Conservation (phyloP, 306 rosid species). For the Castanopsis chinensis region DNA sequence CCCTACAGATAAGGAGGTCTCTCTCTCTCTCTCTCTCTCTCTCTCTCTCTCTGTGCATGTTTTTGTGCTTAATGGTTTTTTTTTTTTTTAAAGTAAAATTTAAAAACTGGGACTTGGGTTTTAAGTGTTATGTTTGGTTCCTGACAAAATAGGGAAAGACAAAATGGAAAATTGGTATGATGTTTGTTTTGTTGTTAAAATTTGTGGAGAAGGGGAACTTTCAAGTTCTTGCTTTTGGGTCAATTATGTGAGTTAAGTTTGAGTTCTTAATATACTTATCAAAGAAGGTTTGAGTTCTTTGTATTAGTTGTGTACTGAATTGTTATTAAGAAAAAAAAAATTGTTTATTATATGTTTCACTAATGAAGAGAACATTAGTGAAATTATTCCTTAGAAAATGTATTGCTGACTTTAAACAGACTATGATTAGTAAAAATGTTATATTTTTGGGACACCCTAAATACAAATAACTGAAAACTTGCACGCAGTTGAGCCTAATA, state of each 20-base stretch:
- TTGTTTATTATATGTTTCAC: not conserved
- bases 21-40: not conserved
- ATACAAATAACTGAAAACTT: not conserved
- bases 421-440: too few relatives aligned
- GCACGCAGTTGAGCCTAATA: not conserved
- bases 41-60: not conserved
- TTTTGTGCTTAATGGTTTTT: not conserved
- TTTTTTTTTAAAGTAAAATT: too few relatives aligned
- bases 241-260: not conserved
- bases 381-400: not conserved
- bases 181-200: not conserved
- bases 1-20: slow-evolving; percentile 33
- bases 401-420: too few relatives aligned
- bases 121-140: not conserved
- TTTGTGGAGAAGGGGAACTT: not conserved
- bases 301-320: not conserved
- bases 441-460: not conserved
- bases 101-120: too few relatives aligned
- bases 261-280: too few relatives aligned
- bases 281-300: too few relatives aligned
- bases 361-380: not conserved
- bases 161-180: not conserved
- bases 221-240: not conserved
- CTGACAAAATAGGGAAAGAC: not conserved
- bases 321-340: not conserved